Evolutionary conservation across 2,329 filamentous ascomycete genomes (phyloP), one percentile per base, ranked within the genome.

Genomic region (Claviceps digitariae): DNA sequence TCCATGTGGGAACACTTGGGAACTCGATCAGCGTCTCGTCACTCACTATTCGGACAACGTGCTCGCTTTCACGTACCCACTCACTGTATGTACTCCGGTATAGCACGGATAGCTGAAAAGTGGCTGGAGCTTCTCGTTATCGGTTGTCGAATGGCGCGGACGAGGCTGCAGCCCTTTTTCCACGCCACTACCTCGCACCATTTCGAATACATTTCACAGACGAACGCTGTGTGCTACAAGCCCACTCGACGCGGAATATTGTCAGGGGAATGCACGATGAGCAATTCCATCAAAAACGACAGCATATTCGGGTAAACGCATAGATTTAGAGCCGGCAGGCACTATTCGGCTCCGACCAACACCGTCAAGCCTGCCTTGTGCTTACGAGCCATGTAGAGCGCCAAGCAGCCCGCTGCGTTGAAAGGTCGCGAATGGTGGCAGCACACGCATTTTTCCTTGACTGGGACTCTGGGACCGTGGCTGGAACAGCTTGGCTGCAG

Each of bases 261-360:
- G 17, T 20, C n/a, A 41, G 38, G 38, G 7, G 38, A 41, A 5
- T 34, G 38, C 8, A 20, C 3, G 38, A 10, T 17, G n/a, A n/a
- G 2, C 8, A 41, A 9, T 7, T 8, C 17, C 7, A 44, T n/a
- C 20, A n/a, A 44, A 27, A 5, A 29, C 15, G 23, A 17, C 23
- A 27, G 4, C 2, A 17, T 8, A 20, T 3, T n/a, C 31, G 29
- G 43, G 40, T 31, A 51, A 41, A 29, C 47, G 43, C 15, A 34
- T 25, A 9, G 20, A 41, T 9, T 38, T 31, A 23, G 48, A 5
- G 25, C 31, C 52, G 52, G 52, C 48, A 54, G 52, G 52, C 49
- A 51, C 13, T 43, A 36, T 38, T 51, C 52, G 52, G 52, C 41
- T 51, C 52, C 52, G 52, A 51, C 51, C 43, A 17, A 9, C 43